Conservation (phyloP, 1,284 basidiomycete genomes). For the Ganoderma lucidum region DNA sequence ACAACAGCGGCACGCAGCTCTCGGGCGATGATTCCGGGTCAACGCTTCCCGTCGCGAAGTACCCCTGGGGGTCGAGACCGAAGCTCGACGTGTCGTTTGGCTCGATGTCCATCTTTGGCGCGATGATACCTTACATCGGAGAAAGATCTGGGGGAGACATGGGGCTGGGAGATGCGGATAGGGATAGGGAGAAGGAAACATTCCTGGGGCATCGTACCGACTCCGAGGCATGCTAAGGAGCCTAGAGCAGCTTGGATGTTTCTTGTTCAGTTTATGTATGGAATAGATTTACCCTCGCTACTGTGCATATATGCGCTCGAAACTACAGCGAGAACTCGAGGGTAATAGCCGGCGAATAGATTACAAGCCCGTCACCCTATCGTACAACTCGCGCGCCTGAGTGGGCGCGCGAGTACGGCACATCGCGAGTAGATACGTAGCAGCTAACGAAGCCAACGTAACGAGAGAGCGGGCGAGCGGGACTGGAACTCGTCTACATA, state of each 20-base stretch:
- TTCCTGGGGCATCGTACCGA: neutral
- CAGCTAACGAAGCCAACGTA: neutral
- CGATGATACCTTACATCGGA: neutral
- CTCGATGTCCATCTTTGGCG: neutral
- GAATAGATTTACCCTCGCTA: neutral
- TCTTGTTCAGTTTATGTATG: neutral
- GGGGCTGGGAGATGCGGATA: neutral
- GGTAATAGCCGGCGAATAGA: neutral
- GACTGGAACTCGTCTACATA: neutral
- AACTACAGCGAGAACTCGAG: neutral
- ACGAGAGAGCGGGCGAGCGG: neutral
- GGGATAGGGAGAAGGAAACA: neutral
- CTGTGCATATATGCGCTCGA: neutral
- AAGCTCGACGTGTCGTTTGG: conserved; percentile 2
- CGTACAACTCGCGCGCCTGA: conserved; percentile 5
- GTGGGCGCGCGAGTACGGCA: neutral
- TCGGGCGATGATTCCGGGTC: neutral
- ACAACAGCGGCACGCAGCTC: neutral
- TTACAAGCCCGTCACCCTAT: conserved; percentile 3
- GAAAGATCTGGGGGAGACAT: neutral
- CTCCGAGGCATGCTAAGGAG: neutral
- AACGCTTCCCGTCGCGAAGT: neutral
- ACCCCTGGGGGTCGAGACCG: neutral
- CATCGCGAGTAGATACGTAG: neutral
- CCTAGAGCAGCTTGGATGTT: neutral